Base-by-base conservation (phyloP, 2,329 filamentous ascomycete genomes). In the Colletotrichum agaves region DNA sequence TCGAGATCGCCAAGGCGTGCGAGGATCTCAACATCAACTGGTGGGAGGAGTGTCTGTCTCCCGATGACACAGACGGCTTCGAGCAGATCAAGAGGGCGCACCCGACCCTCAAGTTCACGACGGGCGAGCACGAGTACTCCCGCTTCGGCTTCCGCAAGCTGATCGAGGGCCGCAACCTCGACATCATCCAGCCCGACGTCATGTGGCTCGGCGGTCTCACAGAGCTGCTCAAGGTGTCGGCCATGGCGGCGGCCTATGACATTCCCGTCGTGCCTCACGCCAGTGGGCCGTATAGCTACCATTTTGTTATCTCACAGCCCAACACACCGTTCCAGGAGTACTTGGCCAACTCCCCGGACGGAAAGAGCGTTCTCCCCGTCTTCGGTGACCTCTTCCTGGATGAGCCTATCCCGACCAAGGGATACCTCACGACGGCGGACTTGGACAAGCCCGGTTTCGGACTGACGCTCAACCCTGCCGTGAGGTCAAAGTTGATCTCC, bases 191-290 rank as follows among this genome's bases (percentile, higher is more conserved):
- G 81, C 94, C 94, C 13, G 94, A 98, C 76, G 94, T 98, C 71
- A 98, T 98, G 94, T 98, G 94, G 94, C 89, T 97, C 13, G 94
- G 94, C 70, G 94, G 94, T 69, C 79, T 98, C 85, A 98, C 94
- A 1, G 94, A 98, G 80, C 86, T 98, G 65, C 89, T 98, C 72
- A 96, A 93, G 80, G 91, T 98, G 59, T 88, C 93, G 15, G 91
- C 94, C 61, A 91, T 97, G 88, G 94, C 94, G 4, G 89, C 94
- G 4, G 94, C 94, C 21, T 98, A 98, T 79, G 94, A 98, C 75
- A 92, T 98, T 68, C 94, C 94, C 12, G 94, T 98, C 15, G 93
- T 98, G 13, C 94, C 94, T n/a, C 94, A 98, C 77, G 94, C 94
- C 49, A 96, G 92, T 69, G 94, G 94, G 1, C 93, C 94, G 3